A percentile compares a stretch with the other conserved stretches of the same genome.
Conservation (phyloP, 2,329 filamentous ascomycete genomes). For the Trichoderma polysporum region DNA sequence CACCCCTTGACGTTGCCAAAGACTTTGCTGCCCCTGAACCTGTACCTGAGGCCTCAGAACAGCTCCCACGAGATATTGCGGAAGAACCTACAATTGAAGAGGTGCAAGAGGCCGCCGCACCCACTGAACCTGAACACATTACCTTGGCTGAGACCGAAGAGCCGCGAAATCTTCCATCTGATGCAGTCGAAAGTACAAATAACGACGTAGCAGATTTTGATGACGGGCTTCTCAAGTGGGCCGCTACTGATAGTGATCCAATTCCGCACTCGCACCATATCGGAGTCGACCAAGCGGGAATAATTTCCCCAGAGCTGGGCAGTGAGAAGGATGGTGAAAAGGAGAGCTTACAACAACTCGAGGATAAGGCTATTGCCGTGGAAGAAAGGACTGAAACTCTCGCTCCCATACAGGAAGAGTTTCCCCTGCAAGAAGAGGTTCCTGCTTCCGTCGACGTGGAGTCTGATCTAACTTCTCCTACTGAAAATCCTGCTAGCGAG, state of each 20-base stretch:
- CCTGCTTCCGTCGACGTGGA: background rate
- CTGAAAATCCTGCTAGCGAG: background rate
- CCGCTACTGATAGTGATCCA: constrained; percentile 4
- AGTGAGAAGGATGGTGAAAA: constrained; percentile 24
- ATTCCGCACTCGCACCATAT: background rate
- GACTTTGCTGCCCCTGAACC: background rate
- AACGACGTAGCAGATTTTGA: background rate
- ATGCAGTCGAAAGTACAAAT: background rate
- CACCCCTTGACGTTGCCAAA: background rate
- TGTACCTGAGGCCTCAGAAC: background rate
- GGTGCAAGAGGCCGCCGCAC: background rate
- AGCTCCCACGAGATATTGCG: background rate
- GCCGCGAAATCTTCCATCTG: background rate
- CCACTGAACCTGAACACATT: background rate
- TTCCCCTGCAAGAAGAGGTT: background rate
- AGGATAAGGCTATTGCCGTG: constrained; percentile 4
- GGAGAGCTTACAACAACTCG: constrained; percentile 23
- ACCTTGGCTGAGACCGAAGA: background rate
- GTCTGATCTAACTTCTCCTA: background rate
- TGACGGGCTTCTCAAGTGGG: constrained; percentile 8
- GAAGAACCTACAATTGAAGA: background rate
- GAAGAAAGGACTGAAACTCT: background rate
- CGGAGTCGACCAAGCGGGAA: background rate
- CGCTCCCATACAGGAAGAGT: background rate
- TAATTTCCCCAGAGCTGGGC: constrained; percentile 18